phyloP scores from a whole-genome alignment of 2,329 filamentous ascomycete genomes.

The Aspergillus melleus region DNA sequence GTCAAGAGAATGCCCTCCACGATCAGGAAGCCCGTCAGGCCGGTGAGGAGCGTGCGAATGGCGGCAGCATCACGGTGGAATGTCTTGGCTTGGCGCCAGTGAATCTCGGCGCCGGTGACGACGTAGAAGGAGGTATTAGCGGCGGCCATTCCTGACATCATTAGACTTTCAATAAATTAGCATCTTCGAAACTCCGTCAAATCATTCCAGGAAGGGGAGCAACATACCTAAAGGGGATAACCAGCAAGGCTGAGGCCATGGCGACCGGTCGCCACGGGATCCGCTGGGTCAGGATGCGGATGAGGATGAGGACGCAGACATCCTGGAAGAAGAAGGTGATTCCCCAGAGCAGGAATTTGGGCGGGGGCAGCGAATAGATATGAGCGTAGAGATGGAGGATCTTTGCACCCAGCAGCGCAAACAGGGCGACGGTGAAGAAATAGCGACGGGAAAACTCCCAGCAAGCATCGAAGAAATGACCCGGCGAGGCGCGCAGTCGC shows the following conservation, averaged over 20 bases:
- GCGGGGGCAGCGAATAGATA: conserved; percentile 23
- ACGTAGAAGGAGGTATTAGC: conserved; percentile 36
- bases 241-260: conserved; percentile 19
- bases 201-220: neutral
- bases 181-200: neutral
- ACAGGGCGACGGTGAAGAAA: conserved; percentile 30
- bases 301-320: conserved; percentile 26
- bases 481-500: conserved; percentile 16
- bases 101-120: conserved; percentile 37
- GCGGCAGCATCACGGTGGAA: conserved; percentile 36
- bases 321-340: conserved; percentile 33
- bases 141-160: conserved; percentile 34
- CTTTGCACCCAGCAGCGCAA: conserved; percentile 29
- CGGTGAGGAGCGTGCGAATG: conserved; percentile 33
- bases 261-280: conserved; percentile 23
- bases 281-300: conserved; percentile 24
- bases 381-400: conserved; percentile 30
- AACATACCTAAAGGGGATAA: conserved; percentile 31
- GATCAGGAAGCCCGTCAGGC: conserved; percentile 34
- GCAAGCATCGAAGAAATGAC: conserved; percentile 21
- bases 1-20: conserved; percentile 29
- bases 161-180: conserved; percentile 18
- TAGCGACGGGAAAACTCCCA: conserved; percentile 32
- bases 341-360: conserved; percentile 27
- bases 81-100: conserved; percentile 35